phyloP scores from a whole-genome alignment of 225 moss, liverwort and hornwort genomes.

The Antitrichia curtipendula region DNA sequence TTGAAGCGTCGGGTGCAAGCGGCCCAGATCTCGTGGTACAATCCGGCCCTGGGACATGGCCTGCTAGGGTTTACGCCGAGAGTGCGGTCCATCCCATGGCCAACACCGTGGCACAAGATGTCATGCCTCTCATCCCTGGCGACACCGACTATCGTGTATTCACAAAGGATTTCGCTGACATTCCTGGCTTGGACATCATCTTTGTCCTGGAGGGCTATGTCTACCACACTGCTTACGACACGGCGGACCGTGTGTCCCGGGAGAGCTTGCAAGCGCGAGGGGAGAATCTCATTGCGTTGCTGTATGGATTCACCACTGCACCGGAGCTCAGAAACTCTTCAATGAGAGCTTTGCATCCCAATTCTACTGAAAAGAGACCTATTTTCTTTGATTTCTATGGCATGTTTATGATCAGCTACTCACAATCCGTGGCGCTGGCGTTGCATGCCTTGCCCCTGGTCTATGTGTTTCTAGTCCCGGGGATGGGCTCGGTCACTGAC shows the following conservation, averaged over 20 bases:
- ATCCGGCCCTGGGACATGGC: constrained; percentile 96
- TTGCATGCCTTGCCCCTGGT: constrained; percentile 67
- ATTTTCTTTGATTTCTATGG: constrained; percentile 89
- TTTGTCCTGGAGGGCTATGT: constrained; percentile 77
- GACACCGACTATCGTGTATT: constrained; percentile 92
- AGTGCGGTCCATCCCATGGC: constrained; percentile 95
- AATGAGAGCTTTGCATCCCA: constrained; percentile 32
- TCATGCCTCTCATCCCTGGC: constrained; percentile 92
- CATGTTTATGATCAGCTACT: constrained; percentile 69
- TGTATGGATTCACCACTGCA: constrained; percentile 75
- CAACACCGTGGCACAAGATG: constrained; percentile 87
- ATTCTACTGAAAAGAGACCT: constrained; percentile 50
- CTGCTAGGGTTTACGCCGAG: constrained; percentile 85
- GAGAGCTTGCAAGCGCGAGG: constrained; percentile 92
- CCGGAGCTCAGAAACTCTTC: constrained; percentile 73
- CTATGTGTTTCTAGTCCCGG: constrained; percentile 48
- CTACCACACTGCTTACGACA: constrained; percentile 91
- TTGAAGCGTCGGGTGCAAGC: constrained; percentile 82
- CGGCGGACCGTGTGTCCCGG: constrained; percentile 63
- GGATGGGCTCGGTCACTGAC: constrained; percentile 24
- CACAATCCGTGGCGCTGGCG: constrained; percentile 54
- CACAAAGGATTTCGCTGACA: constrained; percentile 71
- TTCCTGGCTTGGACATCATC: constrained; percentile 89
- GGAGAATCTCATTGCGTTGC: constrained; percentile 72
- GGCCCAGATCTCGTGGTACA: constrained; percentile 98